phyloP scores from a whole-genome alignment of 2,329 filamentous ascomycete genomes.

The Pyrenophora teres region DNA sequence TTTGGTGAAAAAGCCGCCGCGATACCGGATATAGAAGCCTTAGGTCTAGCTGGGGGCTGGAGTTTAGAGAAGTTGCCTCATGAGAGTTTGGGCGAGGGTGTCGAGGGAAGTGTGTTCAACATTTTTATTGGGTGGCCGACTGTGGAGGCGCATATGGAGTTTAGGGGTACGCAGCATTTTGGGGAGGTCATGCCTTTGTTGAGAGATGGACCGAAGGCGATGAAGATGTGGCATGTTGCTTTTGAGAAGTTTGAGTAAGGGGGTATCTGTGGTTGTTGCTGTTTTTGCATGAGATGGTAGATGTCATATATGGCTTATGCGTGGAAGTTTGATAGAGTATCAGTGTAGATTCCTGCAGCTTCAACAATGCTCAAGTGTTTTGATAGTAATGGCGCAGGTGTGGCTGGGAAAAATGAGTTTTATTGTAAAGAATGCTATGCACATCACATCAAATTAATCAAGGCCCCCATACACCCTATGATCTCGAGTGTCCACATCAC shows the following conservation, averaged over 20 bases:
- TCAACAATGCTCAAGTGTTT: no score
- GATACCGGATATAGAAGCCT: slow-evolving; percentile 31
- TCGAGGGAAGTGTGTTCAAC: slow-evolving; percentile 48
- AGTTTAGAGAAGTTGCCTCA: slow-evolving; percentile 35
- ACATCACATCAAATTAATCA: no score
- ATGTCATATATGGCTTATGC: no score
- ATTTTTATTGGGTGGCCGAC: slow-evolving; percentile 59
- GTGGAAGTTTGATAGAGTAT: no score
- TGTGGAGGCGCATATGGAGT: slow-evolving; percentile 56
- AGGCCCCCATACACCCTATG: no score
- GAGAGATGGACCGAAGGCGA: slow-evolving; percentile 49
- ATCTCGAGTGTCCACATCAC: no score
- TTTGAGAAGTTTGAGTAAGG: slow-evolving; percentile 19
- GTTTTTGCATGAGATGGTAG: no score
- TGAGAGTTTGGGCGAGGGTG: slow-evolving; percentile 23
- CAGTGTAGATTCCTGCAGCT: no score
- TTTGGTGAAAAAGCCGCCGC: slow-evolving; percentile 47
- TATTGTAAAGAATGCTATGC: no score
- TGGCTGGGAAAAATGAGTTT: no score
- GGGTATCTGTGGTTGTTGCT: background rate
- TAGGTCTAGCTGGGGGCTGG: slow-evolving; percentile 44
- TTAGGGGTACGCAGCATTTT: slow-evolving; percentile 54
- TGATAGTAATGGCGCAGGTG: no score
- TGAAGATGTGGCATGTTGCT: slow-evolving; percentile 49
- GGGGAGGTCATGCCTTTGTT: slow-evolving; percentile 48